These are phyloP conservation scores for Hyaloscypha bicolor DNA, from an alignment of 495 filamentous ascomycete species.

Conservation along the genomic window DNA sequence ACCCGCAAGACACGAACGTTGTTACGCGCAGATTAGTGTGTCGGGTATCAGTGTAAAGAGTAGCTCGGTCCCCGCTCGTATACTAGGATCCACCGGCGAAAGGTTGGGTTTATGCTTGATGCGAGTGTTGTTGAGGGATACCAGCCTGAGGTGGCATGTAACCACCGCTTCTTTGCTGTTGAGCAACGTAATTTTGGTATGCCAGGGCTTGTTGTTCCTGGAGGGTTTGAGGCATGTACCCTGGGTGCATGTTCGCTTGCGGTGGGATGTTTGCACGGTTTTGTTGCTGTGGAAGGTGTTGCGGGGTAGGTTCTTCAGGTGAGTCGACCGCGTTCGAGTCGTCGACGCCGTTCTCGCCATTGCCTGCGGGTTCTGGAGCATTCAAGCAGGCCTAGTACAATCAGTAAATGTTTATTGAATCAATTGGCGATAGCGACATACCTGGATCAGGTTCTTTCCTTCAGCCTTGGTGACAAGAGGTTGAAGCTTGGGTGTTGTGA, in stretches of 20 bases:
- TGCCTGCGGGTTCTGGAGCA: slow-evolving; percentile 88
- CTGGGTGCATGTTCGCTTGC: slow-evolving; percentile 49
- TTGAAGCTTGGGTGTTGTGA: slow-evolving; percentile 98
- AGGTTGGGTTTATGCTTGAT: slow-evolving; percentile 47
- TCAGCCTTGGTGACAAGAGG: slow-evolving; percentile 98
- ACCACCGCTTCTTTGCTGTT: slow-evolving; percentile 48
- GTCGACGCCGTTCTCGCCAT: slow-evolving; percentile 89
- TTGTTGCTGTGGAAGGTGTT: slow-evolving; percentile 59
- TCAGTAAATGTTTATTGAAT: slow-evolving; percentile 23
- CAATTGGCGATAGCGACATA: slow-evolving; percentile 44
- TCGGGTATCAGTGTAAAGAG: slow-evolving; percentile 36
- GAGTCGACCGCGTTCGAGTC: slow-evolving; percentile 63
- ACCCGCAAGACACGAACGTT: slow-evolving; percentile 33
- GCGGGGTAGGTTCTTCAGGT: slow-evolving; percentile 61
- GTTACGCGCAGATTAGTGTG: slow-evolving; percentile 30
- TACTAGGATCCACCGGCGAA: slow-evolving; percentile 21
- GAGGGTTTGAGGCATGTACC: slow-evolving; percentile 50
- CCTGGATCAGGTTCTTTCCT: slow-evolving; percentile 99
- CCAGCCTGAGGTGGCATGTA: slow-evolving; percentile 55
- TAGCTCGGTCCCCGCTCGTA: slow-evolving; percentile 27
- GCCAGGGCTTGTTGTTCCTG: slow-evolving; percentile 58
- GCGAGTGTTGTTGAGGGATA: slow-evolving; percentile 57
- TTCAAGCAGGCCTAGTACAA: slow-evolving; percentile 83
- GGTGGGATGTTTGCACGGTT: slow-evolving; percentile 52
- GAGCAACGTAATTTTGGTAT: slow-evolving; percentile 61